phyloP scores from a whole-genome alignment of 495 filamentous ascomycete species.

The Platismatia glauca region DNA sequence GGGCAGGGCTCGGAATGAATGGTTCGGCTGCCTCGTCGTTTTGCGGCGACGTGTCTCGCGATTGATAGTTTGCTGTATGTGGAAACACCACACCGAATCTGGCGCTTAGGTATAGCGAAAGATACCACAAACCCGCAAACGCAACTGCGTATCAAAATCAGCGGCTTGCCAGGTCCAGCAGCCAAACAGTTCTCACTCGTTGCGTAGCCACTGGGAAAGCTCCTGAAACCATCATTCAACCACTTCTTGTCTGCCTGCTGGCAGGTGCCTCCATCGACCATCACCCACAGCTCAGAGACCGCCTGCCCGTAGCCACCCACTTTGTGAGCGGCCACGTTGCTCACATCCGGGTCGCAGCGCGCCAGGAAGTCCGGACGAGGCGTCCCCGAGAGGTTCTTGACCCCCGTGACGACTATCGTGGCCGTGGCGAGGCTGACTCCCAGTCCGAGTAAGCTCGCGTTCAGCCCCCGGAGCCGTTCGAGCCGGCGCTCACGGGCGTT shows the following conservation, averaged over 20 bases:
- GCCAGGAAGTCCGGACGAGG: constrained; percentile 55
- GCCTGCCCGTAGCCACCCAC: constrained; percentile 43
- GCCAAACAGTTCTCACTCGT: constrained; percentile 43
- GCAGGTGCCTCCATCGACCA: constrained; percentile 49
- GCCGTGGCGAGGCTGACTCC: constrained; percentile 45
- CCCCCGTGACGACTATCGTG: constrained; percentile 49
- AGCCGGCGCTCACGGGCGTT: constrained; percentile 22
- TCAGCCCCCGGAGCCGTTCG: constrained; percentile 52
- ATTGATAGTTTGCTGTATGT: constrained; percentile 42
- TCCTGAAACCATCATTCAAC: constrained; percentile 52
- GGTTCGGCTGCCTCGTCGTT: constrained; percentile 3
- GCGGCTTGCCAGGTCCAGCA: neutral
- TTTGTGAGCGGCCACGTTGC: constrained; percentile 32
- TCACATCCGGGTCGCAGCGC: constrained; percentile 50
- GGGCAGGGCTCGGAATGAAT: neutral
- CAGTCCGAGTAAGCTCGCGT: constrained; percentile 55
- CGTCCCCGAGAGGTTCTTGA: constrained; percentile 56
- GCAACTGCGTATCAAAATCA: constrained; percentile 34
- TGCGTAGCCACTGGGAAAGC: constrained; percentile 59
- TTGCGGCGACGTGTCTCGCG: constrained; percentile 1
- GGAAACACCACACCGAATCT: constrained; percentile 53
- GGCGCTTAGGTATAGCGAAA: constrained; percentile 52
- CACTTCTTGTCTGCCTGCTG: constrained; percentile 32
- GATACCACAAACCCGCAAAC: constrained; percentile 53
- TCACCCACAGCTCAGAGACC: constrained; percentile 35